Base-by-base conservation (phyloP, 768 basidiomycete species). In the Hygrophoropsis aurantiaca region DNA sequence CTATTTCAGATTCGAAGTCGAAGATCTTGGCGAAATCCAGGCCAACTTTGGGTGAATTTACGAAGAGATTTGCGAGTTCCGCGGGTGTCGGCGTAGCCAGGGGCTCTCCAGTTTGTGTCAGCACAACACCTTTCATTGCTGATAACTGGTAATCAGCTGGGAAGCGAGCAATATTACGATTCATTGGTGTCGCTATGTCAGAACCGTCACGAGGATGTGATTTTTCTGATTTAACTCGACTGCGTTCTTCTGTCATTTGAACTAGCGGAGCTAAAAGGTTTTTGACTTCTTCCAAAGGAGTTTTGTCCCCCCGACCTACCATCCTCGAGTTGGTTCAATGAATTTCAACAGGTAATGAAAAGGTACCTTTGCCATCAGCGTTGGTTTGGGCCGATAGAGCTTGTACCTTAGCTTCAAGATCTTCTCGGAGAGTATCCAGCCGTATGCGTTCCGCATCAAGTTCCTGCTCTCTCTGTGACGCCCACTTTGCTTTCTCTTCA, bases 21-120 rank as follows among this genome's bases (percentile, higher is more conserved):
- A 90, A 90, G 40, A 89, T 89, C 64, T 82, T 84, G 8, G 82
- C 77, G 58, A 91, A 91, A 56, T 87, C 81, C 21, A 91, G 72
- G 3, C 81, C 82, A 32, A 87, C 80, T 50, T 75, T 82, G 0
- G 89, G 89, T 7, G 84, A 84, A 34, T 77, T 74, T 24, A 80
- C 74, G 56, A 91, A 86, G 2, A 90, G 72, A 27, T 78, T 81
- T 2, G 77, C 77, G 0, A 90, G 72, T 57, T 86, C 85, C 0
- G 74, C 69, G 0, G 85, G 85, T 2, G 78, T 73, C 1, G 90
- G 90, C 11, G 90, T 93, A 3, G 79, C 73, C 6, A 92, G 70
- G 2, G 75, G 70, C 59, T 90, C 82, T 7, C 90, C 90, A 0
- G 90, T 90, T 7, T 83, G 72, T 0, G 90, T 90, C 30, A 91